A percentile compares a stretch with the other conserved stretches of the same genome.
These are phyloP conservation scores for Komagataella populi DNA, from an alignment of 805 yeast genomes.

Conservation along the genomic window DNA sequence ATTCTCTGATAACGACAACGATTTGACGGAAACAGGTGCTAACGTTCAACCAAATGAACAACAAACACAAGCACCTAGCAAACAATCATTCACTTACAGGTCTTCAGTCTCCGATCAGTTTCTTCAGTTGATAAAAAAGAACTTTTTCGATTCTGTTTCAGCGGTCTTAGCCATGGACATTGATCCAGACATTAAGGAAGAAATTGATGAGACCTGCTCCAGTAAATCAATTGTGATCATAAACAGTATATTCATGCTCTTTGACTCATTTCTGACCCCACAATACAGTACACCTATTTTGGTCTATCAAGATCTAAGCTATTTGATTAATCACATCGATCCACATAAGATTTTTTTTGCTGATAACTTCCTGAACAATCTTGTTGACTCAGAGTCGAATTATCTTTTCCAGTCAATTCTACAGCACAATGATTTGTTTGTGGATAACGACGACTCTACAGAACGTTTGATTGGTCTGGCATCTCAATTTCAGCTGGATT, in stretches of 20 bases:
- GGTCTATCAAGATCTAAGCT: background rate
- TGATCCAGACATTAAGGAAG: background rate
- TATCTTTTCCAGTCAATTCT: background rate
- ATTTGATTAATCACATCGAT: background rate
- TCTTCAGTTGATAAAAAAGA: background rate
- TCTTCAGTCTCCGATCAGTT: background rate
- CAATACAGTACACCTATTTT: background rate
- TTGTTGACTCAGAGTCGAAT: background rate
- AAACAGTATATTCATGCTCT: background rate
- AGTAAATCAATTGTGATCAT: background rate
- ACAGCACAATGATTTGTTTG: slow-evolving; percentile 4
- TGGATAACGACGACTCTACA: slow-evolving; percentile 7
- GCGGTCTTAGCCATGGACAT: background rate
- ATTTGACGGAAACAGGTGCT: background rate
- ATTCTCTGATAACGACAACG: background rate
- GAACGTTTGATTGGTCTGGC: slow-evolving; percentile 3
- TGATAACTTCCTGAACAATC: background rate
- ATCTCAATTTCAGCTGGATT: slow-evolving; percentile 2
- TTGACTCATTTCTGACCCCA: background rate
- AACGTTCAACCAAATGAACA: background rate
- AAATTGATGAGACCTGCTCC: background rate
- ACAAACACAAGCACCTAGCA: background rate
- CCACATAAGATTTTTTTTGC: background rate
- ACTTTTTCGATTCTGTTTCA: background rate
- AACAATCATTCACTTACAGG: background rate